A percentile compares a stretch with the other conserved stretches of the same genome.
phyloP scores from a whole-genome alignment of 805 yeast species.

The Suhomyces kilbournensis region DNA sequence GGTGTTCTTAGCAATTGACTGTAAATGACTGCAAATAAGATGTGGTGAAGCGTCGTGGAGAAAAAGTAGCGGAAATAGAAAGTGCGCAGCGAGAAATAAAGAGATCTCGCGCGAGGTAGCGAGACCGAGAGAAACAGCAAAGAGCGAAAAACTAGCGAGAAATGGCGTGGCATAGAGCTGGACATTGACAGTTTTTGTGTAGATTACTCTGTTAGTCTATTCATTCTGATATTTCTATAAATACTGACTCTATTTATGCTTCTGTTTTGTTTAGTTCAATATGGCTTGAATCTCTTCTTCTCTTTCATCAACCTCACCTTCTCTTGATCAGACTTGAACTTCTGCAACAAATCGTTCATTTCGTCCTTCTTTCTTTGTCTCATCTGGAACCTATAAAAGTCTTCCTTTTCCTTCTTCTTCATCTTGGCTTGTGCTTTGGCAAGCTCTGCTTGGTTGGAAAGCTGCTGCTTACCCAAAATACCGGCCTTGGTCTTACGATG shows the following conservation, averaged over 20 bases:
- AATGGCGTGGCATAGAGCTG: too few species aligned
- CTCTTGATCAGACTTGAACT: conserved; percentile 89
- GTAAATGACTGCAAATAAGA: not conserved
- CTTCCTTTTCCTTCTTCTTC: conserved; percentile 76
- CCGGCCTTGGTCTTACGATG: conserved; percentile 80
- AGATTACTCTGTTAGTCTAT: not conserved
- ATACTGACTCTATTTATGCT: not conserved
- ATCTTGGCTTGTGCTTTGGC: conserved; percentile 46
- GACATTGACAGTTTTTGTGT: too few species aligned
- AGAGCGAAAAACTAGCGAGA: too few species aligned
- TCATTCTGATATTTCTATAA: not conserved
- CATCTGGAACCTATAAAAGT: conserved; percentile 94
- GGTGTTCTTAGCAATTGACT: not conserved
- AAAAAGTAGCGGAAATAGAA: not conserved
- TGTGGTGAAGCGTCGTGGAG: not conserved
- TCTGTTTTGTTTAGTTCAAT: conserved; percentile 19
- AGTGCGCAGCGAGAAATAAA: too few species aligned
- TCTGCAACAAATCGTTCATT: conserved; percentile 78
- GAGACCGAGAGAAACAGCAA: too few species aligned
- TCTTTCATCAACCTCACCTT: conserved; percentile 75
- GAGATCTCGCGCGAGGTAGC: too few species aligned
- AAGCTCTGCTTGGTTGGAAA: conserved; percentile 34
- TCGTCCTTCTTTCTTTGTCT: conserved; percentile 91
- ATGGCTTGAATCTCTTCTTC: conserved; percentile 82
- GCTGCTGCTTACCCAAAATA: conserved; percentile 54